Conservation (phyloP, 768 basidiomycete species). For the Auricularia sp. region DNA sequence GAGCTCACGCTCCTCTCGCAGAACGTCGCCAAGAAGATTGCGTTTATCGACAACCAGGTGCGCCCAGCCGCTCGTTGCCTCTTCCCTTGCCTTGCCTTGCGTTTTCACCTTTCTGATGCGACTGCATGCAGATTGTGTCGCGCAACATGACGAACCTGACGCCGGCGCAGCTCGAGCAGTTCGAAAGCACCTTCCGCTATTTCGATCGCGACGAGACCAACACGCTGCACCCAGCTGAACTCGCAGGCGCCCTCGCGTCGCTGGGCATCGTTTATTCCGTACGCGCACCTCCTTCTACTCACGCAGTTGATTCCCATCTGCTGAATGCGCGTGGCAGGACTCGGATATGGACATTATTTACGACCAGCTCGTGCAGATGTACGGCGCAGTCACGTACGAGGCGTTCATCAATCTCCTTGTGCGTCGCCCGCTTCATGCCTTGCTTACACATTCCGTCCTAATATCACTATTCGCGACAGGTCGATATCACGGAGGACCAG, state of each 20-base stretch:
- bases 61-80: slow-evolving; percentile 9
- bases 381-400: slow-evolving; percentile 85
- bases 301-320: neutral
- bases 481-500: slow-evolving; percentile 93
- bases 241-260: slow-evolving; percentile 88
- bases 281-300: slow-evolving; percentile 14
- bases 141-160: slow-evolving; percentile 90
- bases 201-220: slow-evolving; percentile 93
- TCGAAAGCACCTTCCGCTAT: slow-evolving; percentile 94
- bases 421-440: slow-evolving; percentile 11
- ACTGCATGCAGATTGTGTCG: slow-evolving; percentile 57
- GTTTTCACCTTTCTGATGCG: neutral
- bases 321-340: slow-evolving; percentile 37
- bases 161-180: slow-evolving; percentile 91
- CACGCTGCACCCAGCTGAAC: slow-evolving; percentile 72
- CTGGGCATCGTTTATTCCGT: slow-evolving; percentile 89
- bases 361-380: slow-evolving; percentile 65
- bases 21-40: slow-evolving; percentile 79
- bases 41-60: slow-evolving; percentile 94
- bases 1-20: slow-evolving; percentile 77
- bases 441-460: slow-evolving; percentile 2
- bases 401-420: slow-evolving; percentile 93
- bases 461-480: slow-evolving; percentile 34
- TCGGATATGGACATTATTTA: slow-evolving; percentile 82
- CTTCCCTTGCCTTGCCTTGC: no score